Conservation (phyloP, 768 basidiomycete genomes). For the Mycena kentingensis region DNA sequence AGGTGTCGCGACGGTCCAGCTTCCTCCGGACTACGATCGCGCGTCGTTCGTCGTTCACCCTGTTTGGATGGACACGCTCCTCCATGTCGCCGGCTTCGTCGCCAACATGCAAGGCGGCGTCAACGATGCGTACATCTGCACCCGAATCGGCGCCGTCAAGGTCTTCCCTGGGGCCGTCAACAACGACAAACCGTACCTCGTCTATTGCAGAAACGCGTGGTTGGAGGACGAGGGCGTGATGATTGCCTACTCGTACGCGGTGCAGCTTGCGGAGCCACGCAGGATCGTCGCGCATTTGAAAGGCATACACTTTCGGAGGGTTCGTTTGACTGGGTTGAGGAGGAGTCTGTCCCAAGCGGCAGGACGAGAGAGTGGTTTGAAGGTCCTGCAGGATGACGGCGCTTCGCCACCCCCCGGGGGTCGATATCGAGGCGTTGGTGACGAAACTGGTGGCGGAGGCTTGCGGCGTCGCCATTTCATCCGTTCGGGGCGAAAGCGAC, state of each 20-base stretch:
- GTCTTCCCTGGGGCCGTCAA: slow-evolving; percentile 47
- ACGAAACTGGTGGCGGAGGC: slow-evolving; percentile 42
- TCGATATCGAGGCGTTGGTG: slow-evolving; percentile 33
- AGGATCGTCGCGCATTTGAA: slow-evolving; percentile 57
- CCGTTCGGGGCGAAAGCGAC: slow-evolving; percentile 40
- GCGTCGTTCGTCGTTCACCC: slow-evolving; percentile 49
- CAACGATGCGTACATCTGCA: slow-evolving; percentile 66
- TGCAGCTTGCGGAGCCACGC: slow-evolving; percentile 38
- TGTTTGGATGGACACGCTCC: slow-evolving; percentile 64
- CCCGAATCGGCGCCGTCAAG: slow-evolving; percentile 49
- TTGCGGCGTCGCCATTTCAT: slow-evolving; percentile 40
- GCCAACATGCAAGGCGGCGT: slow-evolving; percentile 55
- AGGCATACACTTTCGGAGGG: slow-evolving; percentile 60
- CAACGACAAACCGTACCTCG: slow-evolving; percentile 42
- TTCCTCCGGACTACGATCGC: slow-evolving; percentile 37
- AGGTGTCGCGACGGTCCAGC: slow-evolving; percentile 50
- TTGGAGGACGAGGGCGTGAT: slow-evolving; percentile 47
- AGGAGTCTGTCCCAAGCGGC: slow-evolving; percentile 43
- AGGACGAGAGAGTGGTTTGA: too few species aligned
- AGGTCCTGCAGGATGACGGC: too few species aligned
- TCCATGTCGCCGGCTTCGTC: slow-evolving; percentile 72
- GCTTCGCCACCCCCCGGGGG: slow-evolving; percentile 3
- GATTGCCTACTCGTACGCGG: slow-evolving; percentile 53
- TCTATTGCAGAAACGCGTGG: slow-evolving; percentile 54
- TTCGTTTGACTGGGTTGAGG: slow-evolving; percentile 52